phyloP scores from a whole-genome alignment of 2,329 filamentous ascomycete genomes.

The Beauveria medogensis region DNA sequence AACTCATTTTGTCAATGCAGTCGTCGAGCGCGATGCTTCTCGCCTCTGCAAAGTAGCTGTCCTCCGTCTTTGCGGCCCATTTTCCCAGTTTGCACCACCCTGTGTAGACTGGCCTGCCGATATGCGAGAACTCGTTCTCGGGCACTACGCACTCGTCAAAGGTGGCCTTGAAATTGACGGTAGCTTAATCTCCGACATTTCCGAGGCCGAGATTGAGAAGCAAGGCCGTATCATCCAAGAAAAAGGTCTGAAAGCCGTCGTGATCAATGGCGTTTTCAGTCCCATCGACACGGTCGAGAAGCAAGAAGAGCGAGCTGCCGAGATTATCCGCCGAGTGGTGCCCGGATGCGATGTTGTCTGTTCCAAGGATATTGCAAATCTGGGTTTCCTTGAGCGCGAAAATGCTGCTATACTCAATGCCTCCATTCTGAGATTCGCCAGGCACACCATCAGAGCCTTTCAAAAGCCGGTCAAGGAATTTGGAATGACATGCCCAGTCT shows the following conservation, averaged over 20 bases:
- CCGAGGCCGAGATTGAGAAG: constrained; percentile 31
- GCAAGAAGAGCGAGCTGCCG: constrained; percentile 41
- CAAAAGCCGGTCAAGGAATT: constrained; percentile 41
- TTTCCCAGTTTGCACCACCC: constrained; percentile 41
- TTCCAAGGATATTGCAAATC: constrained; percentile 43
- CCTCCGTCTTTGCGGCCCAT: constrained; percentile 45
- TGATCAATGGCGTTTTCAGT: constrained; percentile 42
- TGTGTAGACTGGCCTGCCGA: constrained; percentile 46
- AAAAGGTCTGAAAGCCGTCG: constrained; percentile 38
- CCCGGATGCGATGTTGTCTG: constrained; percentile 38
- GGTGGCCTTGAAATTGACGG: constrained; percentile 48
- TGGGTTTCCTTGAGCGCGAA: constrained; percentile 52
- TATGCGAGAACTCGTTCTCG: constrained; percentile 38
- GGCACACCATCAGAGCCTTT: constrained; percentile 48
- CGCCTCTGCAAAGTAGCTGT: constrained; percentile 44
- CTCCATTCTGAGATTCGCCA: constrained; percentile 49
- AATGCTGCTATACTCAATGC: constrained; percentile 59
- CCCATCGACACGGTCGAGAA: constrained; percentile 40
- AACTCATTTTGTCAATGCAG: constrained; percentile 52
- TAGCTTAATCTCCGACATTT: constrained; percentile 34
- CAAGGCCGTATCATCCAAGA: constrained; percentile 31
- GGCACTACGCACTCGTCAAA: constrained; percentile 35
- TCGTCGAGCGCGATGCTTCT: constrained; percentile 43
- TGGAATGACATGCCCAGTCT: constrained; percentile 44
- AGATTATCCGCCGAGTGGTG: constrained; percentile 32